Conservation (phyloP, 805 yeast genomes). For the Saturnispora ahearnii region DNA sequence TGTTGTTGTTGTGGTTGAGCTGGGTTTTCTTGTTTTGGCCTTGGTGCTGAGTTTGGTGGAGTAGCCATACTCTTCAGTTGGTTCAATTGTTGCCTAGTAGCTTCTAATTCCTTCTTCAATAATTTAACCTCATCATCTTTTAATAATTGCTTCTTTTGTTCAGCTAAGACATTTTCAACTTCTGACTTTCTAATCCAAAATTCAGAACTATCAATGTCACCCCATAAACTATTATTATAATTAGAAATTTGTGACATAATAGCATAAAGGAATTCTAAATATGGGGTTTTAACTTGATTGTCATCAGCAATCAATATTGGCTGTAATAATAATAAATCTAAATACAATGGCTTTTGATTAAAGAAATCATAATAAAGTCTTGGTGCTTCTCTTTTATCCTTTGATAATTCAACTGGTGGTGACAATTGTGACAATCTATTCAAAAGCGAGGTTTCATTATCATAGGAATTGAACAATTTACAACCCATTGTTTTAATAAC, state of each 20-base stretch:
- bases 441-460: slow-evolving; percentile 53
- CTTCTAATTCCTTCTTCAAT: background rate
- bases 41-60: slow-evolving; percentile 1
- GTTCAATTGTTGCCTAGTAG: slow-evolving; percentile 12
- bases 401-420: slow-evolving; percentile 26
- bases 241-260: slow-evolving; percentile 52
- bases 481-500: slow-evolving; percentile 73
- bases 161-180: slow-evolving; percentile 17
- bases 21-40: background rate
- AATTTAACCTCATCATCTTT: background rate
- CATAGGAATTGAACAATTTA: slow-evolving; percentile 59
- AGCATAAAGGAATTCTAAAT: slow-evolving; percentile 79
- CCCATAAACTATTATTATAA: slow-evolving; percentile 2
- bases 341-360: slow-evolving; percentile 47
- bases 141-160: background rate
- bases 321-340: slow-evolving; percentile 72
- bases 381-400: slow-evolving; percentile 40
- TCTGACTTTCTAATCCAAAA: slow-evolving; percentile 20
- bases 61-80: slow-evolving; percentile 4
- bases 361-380: slow-evolving; percentile 58
- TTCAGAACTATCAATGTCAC: slow-evolving; percentile 2
- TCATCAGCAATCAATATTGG: slow-evolving; percentile 91
- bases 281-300: slow-evolving; percentile 77
- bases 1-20: background rate
- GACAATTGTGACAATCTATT: slow-evolving; percentile 42